Evolutionary conservation across 2,329 filamentous ascomycete genomes (phyloP), one percentile per base, ranked within the genome.

Genomic region (Aspergillus sp.): DNA sequence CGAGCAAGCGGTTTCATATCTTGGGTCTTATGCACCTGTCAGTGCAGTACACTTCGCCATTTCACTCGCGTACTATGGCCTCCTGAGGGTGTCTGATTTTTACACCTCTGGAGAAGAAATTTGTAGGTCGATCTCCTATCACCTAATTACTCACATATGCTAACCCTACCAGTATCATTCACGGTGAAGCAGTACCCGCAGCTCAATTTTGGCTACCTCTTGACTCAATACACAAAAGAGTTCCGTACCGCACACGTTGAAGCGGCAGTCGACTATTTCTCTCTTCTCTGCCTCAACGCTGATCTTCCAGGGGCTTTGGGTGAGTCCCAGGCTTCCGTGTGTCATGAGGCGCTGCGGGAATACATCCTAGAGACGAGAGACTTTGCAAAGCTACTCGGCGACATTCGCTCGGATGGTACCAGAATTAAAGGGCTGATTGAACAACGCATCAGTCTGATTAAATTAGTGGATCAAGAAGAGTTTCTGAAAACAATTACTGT

Each of bases 281-380:
- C 88, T 5, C 79, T 99, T 57, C 93, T 99, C 68, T 96, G 91
- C 73, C 85, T 99, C 56, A 98, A 98, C 71, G 85, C 88, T 50
- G 93, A 97, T 72, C 80, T 96, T 44, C 84, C 83, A 24, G 89
- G 88, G 19, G 84, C 90, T 56, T 81, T 88, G 5, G 92, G 91
- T 56, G 86, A 85, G 60, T 87, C 88, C 44, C 93, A 96, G 71
- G 85, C 87, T 53, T 86, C 84, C 48, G 84, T 97, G 39, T 98
- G 93, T 75, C 91, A 97, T 74, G 91, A 96, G 74, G 93, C 92
- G 6, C 81, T 99, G 57, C 90, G 93, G 37, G 95, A 98, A 75
- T 86, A 98, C 56, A 92, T 97, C 24, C 82, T 99, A n/a, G 95
- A 99, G 77, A 96, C 93, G 19, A 87, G 93, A 64, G 95, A 99